Evolutionary conservation across 805 yeast species (phyloP), one percentile per base, ranked within the genome.

Genomic region (Yamadazyma nakazawae): DNA sequence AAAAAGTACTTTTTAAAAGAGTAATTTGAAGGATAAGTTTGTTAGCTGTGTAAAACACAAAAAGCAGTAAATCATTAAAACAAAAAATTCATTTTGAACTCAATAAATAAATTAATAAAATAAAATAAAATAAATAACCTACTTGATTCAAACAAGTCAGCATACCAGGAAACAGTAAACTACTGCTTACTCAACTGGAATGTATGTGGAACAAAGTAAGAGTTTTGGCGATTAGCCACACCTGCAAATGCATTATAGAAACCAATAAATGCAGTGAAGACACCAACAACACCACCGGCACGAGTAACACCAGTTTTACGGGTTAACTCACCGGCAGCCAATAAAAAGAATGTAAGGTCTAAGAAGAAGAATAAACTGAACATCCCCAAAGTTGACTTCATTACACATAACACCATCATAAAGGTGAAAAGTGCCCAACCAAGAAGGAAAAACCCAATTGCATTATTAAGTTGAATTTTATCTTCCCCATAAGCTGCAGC

Each of bases 271-370:
- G 70, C 67, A 12, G 72, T 64, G 35, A 71, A 61, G n/a, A 69
- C 66, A n/a, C 76, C 76, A 43, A 61, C 43, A 6, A 69, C 68
- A 37, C 75, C 76, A 24, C 74, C 76, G 36, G 72, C 74, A 47
- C 70, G 63, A 4, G 62, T 50, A 11, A 62, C 61, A 7, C 53
- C 53, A 5, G 56, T 59, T 9, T 51, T 59, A 11, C 61, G 62
- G 2, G 65, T 44, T 41, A 68, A 59, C 11, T 61, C 66, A 25
- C 71, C 75, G 16, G 59, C 64, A 14, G 72, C 62, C 51, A 71
- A 64, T 37, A 71, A 57, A 26, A 64, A 16, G 43, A 70, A 70
- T 2, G 74, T 69, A 13, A 70, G 34, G 14, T 61, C 49, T 49
- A 71, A 64, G 34, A 44, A 54, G 25, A 55, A 46, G 42, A 71